Evolutionary conservation across 2,329 filamentous ascomycete species (phyloP).

Genomic region (Xylariomycetidae sp.): DNA sequence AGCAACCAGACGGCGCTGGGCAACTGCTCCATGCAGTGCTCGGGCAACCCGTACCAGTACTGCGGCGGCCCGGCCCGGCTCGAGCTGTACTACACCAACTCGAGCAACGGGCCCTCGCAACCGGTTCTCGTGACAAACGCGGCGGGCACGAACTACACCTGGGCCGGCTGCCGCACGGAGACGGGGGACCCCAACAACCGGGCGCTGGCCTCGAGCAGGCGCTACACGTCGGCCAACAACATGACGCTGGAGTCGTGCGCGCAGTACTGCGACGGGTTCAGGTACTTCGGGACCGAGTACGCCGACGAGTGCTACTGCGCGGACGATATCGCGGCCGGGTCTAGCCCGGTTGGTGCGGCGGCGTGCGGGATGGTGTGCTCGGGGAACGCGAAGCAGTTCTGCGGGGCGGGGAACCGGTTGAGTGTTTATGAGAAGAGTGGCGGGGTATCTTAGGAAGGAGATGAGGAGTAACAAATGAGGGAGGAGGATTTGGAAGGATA

Average conservation of each 20-base stretch:
- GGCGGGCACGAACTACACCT: slow-evolving; percentile 17
- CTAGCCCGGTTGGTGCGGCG: slow-evolving; percentile 5
- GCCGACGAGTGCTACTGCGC: slow-evolving; percentile 33
- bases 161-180: slow-evolving; percentile 35
- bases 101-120: slow-evolving; percentile 4
- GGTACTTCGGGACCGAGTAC: slow-evolving; percentile 31
- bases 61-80: slow-evolving; percentile 24
- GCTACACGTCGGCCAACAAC: slow-evolving; percentile 16
- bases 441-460: neutral
- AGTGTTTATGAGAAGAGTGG: slow-evolving; percentile 22
- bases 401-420: slow-evolving; percentile 26
- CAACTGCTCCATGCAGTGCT: slow-evolving; percentile 26
- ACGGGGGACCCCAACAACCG: slow-evolving; percentile 17
- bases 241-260: slow-evolving; percentile 32
- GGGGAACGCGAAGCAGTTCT: slow-evolving; percentile 21
- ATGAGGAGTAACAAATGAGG: too few species aligned
- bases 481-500: too few species aligned
- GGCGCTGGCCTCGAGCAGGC: slow-evolving; percentile 24
- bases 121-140: slow-evolving; percentile 1
- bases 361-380: slow-evolving; percentile 22
- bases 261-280: slow-evolving; percentile 24
- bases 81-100: slow-evolving; percentile 17
- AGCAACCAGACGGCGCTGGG: slow-evolving; percentile 8
- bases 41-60: slow-evolving; percentile 18
- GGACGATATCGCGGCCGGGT: slow-evolving; percentile 24